phyloP scores from a whole-genome alignment of 2,329 filamentous ascomycete genomes.

The Fusarium verrucosum region DNA sequence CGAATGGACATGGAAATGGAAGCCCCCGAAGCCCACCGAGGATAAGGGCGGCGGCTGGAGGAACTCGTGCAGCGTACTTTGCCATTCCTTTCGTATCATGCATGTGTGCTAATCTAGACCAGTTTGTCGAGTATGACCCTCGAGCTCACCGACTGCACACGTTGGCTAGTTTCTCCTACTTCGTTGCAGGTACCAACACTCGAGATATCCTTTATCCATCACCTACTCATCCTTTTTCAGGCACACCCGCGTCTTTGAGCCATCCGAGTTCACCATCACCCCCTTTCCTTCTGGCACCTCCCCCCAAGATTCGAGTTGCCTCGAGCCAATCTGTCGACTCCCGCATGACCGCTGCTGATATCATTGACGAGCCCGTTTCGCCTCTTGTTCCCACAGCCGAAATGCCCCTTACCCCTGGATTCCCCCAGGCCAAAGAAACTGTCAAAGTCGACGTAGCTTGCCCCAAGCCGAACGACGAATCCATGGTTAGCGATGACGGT shows the following conservation, averaged over 20 bases:
- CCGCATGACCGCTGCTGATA: conserved; percentile 76
- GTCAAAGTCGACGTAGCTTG: conserved; percentile 90
- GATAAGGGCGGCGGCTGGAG: conserved; percentile 93
- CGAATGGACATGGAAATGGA: conserved; percentile 98
- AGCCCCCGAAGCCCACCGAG: conserved; percentile 81
- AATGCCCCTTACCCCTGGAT: conserved; percentile 40
- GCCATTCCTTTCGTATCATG: neutral
- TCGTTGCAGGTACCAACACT: conserved; percentile 75
- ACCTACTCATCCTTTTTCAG: conserved; percentile 48
- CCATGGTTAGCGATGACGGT: conserved; percentile 86
- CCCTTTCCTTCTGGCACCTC: conserved; percentile 75
- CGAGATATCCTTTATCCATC: neutral
- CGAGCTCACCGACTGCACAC: conserved; percentile 88
- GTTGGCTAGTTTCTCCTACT: conserved; percentile 92
- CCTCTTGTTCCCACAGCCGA: conserved; percentile 57
- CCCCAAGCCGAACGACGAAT: conserved; percentile 85
- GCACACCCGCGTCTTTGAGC: conserved; percentile 56
- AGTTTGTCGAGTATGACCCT: conserved; percentile 98
- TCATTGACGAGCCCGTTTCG: conserved; percentile 65
- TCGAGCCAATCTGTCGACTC: conserved; percentile 89
- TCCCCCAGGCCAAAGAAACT: conserved; percentile 53
- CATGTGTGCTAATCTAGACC: conserved; percentile 39
- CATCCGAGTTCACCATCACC: conserved; percentile 75
- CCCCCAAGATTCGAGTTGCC: conserved; percentile 81
- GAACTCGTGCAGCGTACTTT: conserved; percentile 85